Evolutionary conservation across 1,139 yeast species (phyloP).

Genomic region (Ashbya aceris): DNA sequence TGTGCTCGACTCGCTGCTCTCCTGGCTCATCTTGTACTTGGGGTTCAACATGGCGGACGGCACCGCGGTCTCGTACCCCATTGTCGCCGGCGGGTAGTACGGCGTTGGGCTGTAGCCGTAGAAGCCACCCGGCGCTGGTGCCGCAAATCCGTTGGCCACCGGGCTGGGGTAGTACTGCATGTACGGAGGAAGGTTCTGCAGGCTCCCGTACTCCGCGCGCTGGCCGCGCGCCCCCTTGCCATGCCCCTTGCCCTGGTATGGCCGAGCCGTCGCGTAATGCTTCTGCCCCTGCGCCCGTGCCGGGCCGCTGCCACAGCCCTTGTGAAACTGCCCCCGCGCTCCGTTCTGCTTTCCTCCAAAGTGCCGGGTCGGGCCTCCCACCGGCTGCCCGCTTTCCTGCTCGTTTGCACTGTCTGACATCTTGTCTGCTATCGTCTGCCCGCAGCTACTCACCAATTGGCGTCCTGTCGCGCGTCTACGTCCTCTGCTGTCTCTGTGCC

Average conservation of each 20-base stretch:
- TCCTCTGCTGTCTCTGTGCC: too few species aligned
- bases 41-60: constrained; percentile 2
- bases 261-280: constrained; percentile 6
- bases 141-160: constrained; percentile 2
- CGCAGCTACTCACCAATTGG: too few species aligned
- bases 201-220: constrained; percentile 1
- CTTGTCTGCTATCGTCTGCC: too few species aligned
- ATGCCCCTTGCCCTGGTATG: constrained; percentile 6
- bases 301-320: constrained; percentile 2
- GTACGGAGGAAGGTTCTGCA: constrained; percentile 3
- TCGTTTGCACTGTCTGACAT: too few species aligned
- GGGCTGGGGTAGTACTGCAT: constrained; percentile 3
- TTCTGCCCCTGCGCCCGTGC: constrained; percentile 2
- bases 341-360: constrained; percentile 6
- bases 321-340: constrained; percentile 1
- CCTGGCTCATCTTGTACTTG: constrained; percentile 3
- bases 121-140: constrained; percentile 1
- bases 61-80: constrained; percentile 3
- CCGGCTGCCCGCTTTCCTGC: constrained; percentile 4
- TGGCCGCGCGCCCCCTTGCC: constrained; percentile 1
- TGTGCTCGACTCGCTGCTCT: constrained; percentile 5
- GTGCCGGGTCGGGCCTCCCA: constrained; percentile 5
- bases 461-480: too few species aligned
- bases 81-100: constrained; percentile 2
- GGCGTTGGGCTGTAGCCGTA: constrained; percentile 2